Evolutionary conservation across 345 rosid species (phyloP).

Genomic region (Eucalyptus urophylla): DNA sequence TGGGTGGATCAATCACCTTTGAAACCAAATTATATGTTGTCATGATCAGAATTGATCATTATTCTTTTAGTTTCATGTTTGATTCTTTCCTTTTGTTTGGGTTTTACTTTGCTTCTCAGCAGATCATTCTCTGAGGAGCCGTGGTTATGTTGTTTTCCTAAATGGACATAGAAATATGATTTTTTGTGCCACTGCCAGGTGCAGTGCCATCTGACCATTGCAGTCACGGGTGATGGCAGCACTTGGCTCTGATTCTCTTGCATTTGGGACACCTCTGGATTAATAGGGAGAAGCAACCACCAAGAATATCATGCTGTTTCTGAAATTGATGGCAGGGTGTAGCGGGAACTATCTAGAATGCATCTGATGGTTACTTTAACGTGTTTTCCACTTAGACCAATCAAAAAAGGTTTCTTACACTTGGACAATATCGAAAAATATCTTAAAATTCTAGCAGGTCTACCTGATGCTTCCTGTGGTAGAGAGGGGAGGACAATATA

Average conservation of each 20-base stretch:
- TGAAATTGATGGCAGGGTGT: not conserved
- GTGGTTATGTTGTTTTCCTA: not conserved
- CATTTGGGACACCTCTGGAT: not conserved
- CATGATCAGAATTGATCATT: not conserved
- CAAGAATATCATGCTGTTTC: not conserved
- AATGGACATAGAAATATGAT: not conserved
- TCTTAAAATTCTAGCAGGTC: not conserved
- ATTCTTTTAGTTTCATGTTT: not conserved
- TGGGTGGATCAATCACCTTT: not conserved
- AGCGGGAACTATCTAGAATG: not conserved
- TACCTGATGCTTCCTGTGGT: not conserved
- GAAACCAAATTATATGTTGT: not conserved
- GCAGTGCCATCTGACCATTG: not conserved
- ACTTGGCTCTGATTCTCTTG: not conserved
- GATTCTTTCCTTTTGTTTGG: not conserved
- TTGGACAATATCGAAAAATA: no score
- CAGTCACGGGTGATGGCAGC: not conserved
- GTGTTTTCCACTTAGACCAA: not conserved
- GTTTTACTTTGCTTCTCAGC: not conserved
- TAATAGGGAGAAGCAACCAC: not conserved
- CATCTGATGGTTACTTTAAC: not conserved
- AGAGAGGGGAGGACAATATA: not conserved
- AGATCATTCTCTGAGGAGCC: not conserved
- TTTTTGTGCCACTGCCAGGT: not conserved
- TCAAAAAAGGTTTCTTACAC: no score